Evolutionary conservation across 805 yeast genomes (phyloP).

Genomic region (Candida koratica): DNA sequence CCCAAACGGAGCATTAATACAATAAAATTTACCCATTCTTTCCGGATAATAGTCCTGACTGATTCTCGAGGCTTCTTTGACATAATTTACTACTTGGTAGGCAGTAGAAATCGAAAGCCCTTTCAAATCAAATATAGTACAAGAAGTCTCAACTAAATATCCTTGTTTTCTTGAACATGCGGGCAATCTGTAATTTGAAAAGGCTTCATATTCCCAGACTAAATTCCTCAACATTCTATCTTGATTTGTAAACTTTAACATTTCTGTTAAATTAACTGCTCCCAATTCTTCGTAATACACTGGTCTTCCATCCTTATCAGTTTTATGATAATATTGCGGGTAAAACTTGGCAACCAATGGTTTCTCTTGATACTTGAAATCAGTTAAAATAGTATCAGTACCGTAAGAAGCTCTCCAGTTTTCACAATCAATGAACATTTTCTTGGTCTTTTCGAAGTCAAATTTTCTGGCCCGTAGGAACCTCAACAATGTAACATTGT

Average conservation of each 20-base stretch:
- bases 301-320: conserved; percentile 95
- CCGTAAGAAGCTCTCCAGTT: conserved; percentile 87
- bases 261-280: conserved; percentile 78
- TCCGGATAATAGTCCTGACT: conserved; percentile 98
- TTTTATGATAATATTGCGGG: conserved; percentile 96
- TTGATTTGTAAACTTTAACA: conserved; percentile 90
- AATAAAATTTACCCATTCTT: conserved; percentile 96
- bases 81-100: conserved; percentile 78
- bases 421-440: conserved; percentile 84
- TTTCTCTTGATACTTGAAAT: conserved; percentile 88
- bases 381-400: conserved; percentile 76
- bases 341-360: conserved; percentile 80
- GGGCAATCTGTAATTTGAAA: conserved; percentile 77
- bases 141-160: conserved; percentile 82
- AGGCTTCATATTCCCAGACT: conserved; percentile 96
- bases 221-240: conserved; percentile 93
- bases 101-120: conserved; percentile 86
- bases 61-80: conserved; percentile 85
- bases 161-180: conserved; percentile 87
- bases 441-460: conserved; percentile 69
- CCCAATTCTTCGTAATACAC: conserved; percentile 92
- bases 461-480: conserved; percentile 94
- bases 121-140: conserved; percentile 91
- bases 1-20: conserved; percentile 96
- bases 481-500: conserved; percentile 81